Evolutionary conservation across 2,329 filamentous ascomycete genomes (phyloP), one percentile per base, ranked within the genome.

Genomic region (Trichoderma koningii): DNA sequence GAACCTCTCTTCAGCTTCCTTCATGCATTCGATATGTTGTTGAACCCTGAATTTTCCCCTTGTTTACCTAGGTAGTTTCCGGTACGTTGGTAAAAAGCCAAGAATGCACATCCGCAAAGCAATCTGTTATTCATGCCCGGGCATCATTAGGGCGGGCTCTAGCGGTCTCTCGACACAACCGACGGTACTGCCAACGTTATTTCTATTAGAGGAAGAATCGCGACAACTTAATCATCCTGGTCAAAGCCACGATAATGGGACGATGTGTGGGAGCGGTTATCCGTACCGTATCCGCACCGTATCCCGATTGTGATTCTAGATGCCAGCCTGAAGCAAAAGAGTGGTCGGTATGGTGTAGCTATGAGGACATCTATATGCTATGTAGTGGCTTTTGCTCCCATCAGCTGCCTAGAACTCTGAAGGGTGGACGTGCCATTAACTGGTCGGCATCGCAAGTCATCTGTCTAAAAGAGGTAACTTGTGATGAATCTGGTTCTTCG

Each of bases 231-330:
- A 50, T 41, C 19, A 15, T 45, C 17, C 26, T 19, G 19, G 19
- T 60, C 6, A 38, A n/a, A 21, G 3, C 5, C 28, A 41, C 17
- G 15, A 38, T 9, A 26, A 59, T 3, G 19, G 23, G 19, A 7
- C 12, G 1, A 17, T 3, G 10, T 1, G n/a, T 17, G 41, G n/a
- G 34, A 47, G 17, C n/a, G 42, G 12, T 30, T 51, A 41, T 51
- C 47, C 47, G 23, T 30, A 61, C 57, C 57, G 47, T 61, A 42
- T 61, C 57, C 57, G 23, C 23, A 44, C 57, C 34, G 38, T 61
- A 52, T 61, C 57, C 57, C 23, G 7, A 14, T 7, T 26, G 19
- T 1, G 14, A 19, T 7, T 19, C n/a, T 9, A 17, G 6, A 38
- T 38, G 17, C 3, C 17, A 6, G 9, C 50, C n/a, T 12, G 19